Evolutionary conservation across 345 rosid species (phyloP).

Genomic region (Leavenworthia alabamica): DNA sequence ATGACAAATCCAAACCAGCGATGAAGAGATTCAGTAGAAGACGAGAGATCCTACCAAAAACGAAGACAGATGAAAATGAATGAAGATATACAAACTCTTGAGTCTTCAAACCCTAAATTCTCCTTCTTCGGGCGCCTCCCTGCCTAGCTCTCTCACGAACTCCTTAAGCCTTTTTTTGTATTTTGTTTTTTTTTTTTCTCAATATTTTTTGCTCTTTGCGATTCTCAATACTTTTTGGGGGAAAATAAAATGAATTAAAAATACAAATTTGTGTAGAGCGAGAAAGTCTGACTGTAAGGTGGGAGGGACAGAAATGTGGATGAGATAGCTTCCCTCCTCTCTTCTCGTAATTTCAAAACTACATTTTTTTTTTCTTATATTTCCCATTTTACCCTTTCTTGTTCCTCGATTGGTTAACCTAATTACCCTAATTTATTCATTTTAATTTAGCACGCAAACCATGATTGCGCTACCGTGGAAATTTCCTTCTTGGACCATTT

Average conservation of each 20-base stretch:
- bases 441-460: conserved; percentile 22
- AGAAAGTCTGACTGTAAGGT: conserved; percentile 9
- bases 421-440: conserved; percentile 14
- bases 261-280: background rate
- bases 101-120: conserved; percentile 22
- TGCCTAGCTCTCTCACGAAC: conserved; percentile 29
- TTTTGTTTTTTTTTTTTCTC: background rate
- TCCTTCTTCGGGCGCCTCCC: conserved; percentile 27
- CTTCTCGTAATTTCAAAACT: conserved; percentile 10
- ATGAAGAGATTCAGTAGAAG: background rate
- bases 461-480: conserved; percentile 13
- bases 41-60: background rate
- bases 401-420: conserved; percentile 34
- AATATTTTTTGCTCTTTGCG: background rate
- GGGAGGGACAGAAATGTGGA: conserved; percentile 29
- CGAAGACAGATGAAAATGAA: background rate
- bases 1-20: background rate
- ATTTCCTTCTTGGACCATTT: conserved; percentile 6
- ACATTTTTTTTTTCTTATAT: background rate
- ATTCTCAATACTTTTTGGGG: conserved; percentile 10
- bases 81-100: background rate
- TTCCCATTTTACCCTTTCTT: conserved; percentile 29
- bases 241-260: background rate
- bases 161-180: background rate
- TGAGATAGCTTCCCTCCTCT: conserved; percentile 1